These are phyloP conservation scores for Mucor circinelloides DNA, from an alignment of 371 early-diverging fungal species.

Conservation along the genomic window DNA sequence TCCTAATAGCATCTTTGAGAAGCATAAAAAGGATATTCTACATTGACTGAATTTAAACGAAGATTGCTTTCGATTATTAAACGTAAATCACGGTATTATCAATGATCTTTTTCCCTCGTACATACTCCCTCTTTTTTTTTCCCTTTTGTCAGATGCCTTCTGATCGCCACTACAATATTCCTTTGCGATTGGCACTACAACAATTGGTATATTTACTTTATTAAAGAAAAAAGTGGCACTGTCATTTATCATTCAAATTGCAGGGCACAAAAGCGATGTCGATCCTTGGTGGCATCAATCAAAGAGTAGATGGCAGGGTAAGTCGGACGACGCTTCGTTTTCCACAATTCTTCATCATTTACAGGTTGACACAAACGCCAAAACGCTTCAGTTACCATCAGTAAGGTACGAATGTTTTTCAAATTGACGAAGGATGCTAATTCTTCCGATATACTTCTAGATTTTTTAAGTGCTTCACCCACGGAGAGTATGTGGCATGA, in stretches of 20 bases:
- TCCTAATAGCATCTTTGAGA: constrained; percentile 24
- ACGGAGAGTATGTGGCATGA: constrained; percentile 9
- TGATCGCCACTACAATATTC: constrained; percentile 13
- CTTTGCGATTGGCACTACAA: constrained; percentile 13
- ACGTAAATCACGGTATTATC: no score
- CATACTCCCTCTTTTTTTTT: no score
- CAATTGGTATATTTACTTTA: constrained; percentile 15
- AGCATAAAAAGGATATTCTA: background rate
- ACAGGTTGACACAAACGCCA: constrained; percentile 25
- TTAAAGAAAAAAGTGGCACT: constrained; percentile 14
- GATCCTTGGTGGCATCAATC: constrained; percentile 21
- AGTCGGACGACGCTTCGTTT: constrained; percentile 18
- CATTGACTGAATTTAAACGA: no score
- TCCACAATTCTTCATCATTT: constrained; percentile 13
- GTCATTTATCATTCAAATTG: constrained; percentile 6
- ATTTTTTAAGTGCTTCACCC: no score
- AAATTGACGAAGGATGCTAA: constrained; percentile 27
- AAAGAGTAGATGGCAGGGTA: constrained; percentile 20
- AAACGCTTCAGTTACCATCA: constrained; percentile 26
- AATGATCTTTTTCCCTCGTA: no score
- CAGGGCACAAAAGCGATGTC: constrained; percentile 23
- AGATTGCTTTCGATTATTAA: no score
- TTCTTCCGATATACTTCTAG: no score
- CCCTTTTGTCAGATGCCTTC: constrained; percentile 2
- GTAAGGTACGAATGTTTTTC: constrained; percentile 30